Percentiles rank a stretch among this genome's conserved stretches.
Evolutionary conservation across 768 basidiomycete species (phyloP).

Genomic region (Lepiota venenata): DNA sequence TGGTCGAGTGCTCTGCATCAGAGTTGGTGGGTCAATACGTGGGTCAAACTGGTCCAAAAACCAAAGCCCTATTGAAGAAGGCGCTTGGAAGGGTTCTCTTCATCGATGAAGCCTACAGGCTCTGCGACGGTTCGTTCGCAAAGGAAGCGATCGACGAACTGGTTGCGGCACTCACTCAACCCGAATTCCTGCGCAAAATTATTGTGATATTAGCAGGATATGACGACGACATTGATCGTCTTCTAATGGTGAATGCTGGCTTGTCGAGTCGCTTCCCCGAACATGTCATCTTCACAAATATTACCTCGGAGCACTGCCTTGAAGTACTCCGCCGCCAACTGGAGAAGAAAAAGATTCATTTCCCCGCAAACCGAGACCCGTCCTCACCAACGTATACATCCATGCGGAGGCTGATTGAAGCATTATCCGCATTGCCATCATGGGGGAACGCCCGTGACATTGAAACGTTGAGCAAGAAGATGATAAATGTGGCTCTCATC

Average conservation of each 20-base stretch:
- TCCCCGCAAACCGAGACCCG: slow-evolving; percentile 33
- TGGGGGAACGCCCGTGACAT: slow-evolving; percentile 76
- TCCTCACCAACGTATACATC: slow-evolving; percentile 24
- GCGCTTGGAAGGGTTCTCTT: slow-evolving; percentile 68
- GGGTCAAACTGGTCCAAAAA: slow-evolving; percentile 72
- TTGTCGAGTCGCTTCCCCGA: slow-evolving; percentile 69
- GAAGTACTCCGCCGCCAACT: slow-evolving; percentile 46
- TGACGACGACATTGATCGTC: slow-evolving; percentile 60
- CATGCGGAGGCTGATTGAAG: slow-evolving; percentile 35
- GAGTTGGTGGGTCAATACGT: slow-evolving; percentile 70
- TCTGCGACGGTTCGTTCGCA: slow-evolving; percentile 59
- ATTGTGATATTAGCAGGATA: slow-evolving; percentile 72
- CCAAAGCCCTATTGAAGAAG: slow-evolving; percentile 54
- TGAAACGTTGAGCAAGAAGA: slow-evolving; percentile 45
- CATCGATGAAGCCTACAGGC: slow-evolving; percentile 69
- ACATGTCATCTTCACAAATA: slow-evolving; percentile 50
- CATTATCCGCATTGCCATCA: slow-evolving; percentile 42
- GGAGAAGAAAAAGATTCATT: slow-evolving; percentile 34
- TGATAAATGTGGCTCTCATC: slow-evolving; percentile 39
- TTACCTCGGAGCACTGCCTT: slow-evolving; percentile 47
- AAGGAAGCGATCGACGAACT: slow-evolving; percentile 73
- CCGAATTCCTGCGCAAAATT: slow-evolving; percentile 53
- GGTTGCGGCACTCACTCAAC: slow-evolving; percentile 58
- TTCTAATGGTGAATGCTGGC: slow-evolving; percentile 57
- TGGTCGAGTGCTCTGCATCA: slow-evolving; percentile 65